Conservation (phyloP, 2,329 filamentous ascomycete species). For the Fusarium sacchari region DNA sequence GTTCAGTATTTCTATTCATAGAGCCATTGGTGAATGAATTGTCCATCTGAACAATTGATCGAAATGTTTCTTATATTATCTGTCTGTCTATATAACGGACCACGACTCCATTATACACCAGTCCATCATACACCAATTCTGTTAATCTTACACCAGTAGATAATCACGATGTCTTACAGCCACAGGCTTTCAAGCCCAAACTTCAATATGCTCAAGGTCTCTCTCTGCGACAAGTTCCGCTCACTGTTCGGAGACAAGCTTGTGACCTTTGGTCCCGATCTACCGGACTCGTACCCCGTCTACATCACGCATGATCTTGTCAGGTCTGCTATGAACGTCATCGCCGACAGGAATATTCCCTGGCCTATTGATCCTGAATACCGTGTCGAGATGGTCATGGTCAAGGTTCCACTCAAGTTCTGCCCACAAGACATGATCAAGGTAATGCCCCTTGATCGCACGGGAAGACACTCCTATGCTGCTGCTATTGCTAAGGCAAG, state of each 20-base stretch:
- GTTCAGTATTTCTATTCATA: not conserved
- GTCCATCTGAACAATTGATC: not conserved
- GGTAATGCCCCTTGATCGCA: not conserved
- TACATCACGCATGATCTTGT: conserved; percentile 12
- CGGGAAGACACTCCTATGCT: conserved; percentile 3
- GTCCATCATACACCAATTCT: not conserved
- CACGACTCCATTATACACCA: not conserved
- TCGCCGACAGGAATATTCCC: not conserved
- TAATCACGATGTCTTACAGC: not conserved
- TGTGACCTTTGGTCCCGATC: not conserved
- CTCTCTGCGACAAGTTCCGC: not conserved
- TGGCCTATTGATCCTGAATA: conserved; percentile 8
- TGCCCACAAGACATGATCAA: conserved; percentile 2
- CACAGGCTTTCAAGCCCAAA: not conserved
- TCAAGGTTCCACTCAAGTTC: conserved; percentile 1
- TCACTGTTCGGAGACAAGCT: not conserved
- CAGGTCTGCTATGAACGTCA: not conserved
- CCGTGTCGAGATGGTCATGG: not conserved
- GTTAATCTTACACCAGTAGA: not conserved
- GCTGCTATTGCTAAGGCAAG: conserved; percentile 3
- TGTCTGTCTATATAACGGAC: not conserved
- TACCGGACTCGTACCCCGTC: conserved; percentile 3
- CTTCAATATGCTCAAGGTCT: not conserved
- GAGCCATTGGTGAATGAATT: not conserved
- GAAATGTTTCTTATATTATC: not conserved